Base-by-base conservation (phyloP, 2,329 filamentous ascomycete species). In the Fusarium nisikadoi region DNA sequence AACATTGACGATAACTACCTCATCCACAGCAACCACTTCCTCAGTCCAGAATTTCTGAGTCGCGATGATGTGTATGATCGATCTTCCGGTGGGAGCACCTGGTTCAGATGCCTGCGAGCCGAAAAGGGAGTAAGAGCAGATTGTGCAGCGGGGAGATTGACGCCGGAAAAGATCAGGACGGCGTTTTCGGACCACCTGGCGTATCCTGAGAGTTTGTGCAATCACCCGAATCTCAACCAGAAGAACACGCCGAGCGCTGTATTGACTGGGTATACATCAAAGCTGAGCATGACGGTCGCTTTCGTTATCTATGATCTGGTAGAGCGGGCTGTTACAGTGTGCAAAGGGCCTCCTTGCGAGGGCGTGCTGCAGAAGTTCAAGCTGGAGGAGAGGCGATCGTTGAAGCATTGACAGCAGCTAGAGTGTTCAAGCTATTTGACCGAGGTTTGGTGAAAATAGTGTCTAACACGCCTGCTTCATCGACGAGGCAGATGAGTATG, bases 311-410 rank as follows among this genome's bases (percentile, higher is more conserved):
- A 53, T 10, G 49, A 53, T 10, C 19, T 53, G 8, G 10, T 29
- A 10, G 25, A 53, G 1, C 33, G 49, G 6, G 10, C 4, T 4
- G 17, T 53, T 1, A 41, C 35, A 7, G 49, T 53, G 0, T 53
- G 49, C 13, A 53, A 41, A 1, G 49, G 49, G 0, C 49, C 49
- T 1, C 49, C 49, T 5, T 53, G 49, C 2, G 23, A 53, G 2
- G 49, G 49, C 2, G 35, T n/a, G 19, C 4, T 53, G 1, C 49
- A 53, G 8, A 29, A 10, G 35, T 53, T 39, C 2, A 39, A n/a
- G 10, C 2, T 53, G 0, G 19, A 6, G 10, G 35, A 39, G 35
- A 27, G 3, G 10, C 19, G 13, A 27, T 11, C 0, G 0, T 2
- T n/a, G 8, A 41, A 53, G 35, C 7, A 12, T 17, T 27, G 5